These are phyloP conservation scores for Spizellomyces sp. DNA, from an alignment of 192 early-diverging fungal species.

Conservation along the genomic window DNA sequence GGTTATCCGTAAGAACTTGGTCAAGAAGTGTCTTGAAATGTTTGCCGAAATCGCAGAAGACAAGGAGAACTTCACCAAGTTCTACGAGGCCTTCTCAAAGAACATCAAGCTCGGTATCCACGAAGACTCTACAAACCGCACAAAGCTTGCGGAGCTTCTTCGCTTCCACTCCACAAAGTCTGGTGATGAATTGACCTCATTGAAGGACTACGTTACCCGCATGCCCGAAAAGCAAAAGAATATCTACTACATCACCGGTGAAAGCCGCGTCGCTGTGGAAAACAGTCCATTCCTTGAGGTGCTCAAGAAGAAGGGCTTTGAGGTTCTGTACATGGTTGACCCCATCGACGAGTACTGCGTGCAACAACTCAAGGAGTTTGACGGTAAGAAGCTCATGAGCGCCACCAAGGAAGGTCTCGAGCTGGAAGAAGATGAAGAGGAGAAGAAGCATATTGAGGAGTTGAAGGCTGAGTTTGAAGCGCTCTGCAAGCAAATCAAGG, in stretches of 20 bases:
- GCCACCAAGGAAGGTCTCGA: slow-evolving; percentile 99
- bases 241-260: slow-evolving; percentile 98
- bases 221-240: slow-evolving; percentile 99
- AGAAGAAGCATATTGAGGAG: slow-evolving; percentile 94
- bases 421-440: slow-evolving; percentile 98
- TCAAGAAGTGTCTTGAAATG: slow-evolving; percentile 99
- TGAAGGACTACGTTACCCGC: slow-evolving; percentile 99
- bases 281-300: slow-evolving; percentile 98
- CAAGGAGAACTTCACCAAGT: slow-evolving; percentile 98
- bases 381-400: slow-evolving; percentile 98
- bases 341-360: slow-evolving; percentile 99
- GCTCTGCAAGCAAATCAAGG: slow-evolving; percentile 94
- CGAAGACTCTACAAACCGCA: slow-evolving; percentile 97
- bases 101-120: slow-evolving; percentile 99
- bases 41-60: slow-evolving; percentile 96
- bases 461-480: slow-evolving; percentile 90
- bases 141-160: slow-evolving; percentile 95
- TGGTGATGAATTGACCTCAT: slow-evolving; percentile 93
- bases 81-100: slow-evolving; percentile 99
- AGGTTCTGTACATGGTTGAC: slow-evolving; percentile 98
- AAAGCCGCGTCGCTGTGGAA: slow-evolving; percentile 91
- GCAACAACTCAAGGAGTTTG: slow-evolving; percentile 98
- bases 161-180: slow-evolving; percentile 99
- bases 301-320: slow-evolving; percentile 98
- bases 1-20: slow-evolving; percentile 99